Conservation (phyloP, 2,329 filamentous ascomycete genomes). For the Sordariomycetes sp. region DNA sequence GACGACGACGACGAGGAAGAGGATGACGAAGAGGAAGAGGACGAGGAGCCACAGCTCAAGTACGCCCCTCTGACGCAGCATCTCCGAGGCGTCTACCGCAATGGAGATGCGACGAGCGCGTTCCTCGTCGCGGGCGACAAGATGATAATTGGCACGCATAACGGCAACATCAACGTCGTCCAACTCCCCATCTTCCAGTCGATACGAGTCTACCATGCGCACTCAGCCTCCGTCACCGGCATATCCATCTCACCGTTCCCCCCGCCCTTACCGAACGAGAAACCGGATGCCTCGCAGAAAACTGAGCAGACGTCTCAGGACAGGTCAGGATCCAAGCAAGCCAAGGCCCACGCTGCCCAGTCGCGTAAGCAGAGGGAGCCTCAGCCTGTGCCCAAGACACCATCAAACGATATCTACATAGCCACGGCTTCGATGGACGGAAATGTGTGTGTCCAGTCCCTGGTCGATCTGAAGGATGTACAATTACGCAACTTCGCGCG, state of each 20-base stretch:
- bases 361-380: slow-evolving; percentile 43
- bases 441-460: slow-evolving; percentile 83
- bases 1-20: slow-evolving; percentile 51
- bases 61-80: slow-evolving; percentile 80
- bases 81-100: slow-evolving; percentile 75
- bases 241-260: slow-evolving; percentile 87
- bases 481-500: slow-evolving; percentile 87
- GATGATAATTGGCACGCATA: slow-evolving; percentile 94
- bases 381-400: slow-evolving; percentile 56
- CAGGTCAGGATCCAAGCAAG: slow-evolving; percentile 18
- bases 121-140: slow-evolving; percentile 92
- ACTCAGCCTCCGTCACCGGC: slow-evolving; percentile 81
- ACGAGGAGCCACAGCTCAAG: slow-evolving; percentile 91
- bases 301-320: slow-evolving; percentile 22
- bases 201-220: slow-evolving; percentile 81
- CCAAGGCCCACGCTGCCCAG: slow-evolving; percentile 36
- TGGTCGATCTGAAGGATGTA: slow-evolving; percentile 83
- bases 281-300: slow-evolving; percentile 29
- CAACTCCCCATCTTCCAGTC: slow-evolving; percentile 74
- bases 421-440: slow-evolving; percentile 93
- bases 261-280: slow-evolving; percentile 36
- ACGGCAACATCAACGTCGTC: slow-evolving; percentile 89
- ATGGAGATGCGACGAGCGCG: slow-evolving; percentile 87
- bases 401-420: slow-evolving; percentile 87
- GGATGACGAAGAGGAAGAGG: slow-evolving; percentile 73